A percentile compares a stretch with the other conserved stretches of the same genome.
Evolutionary conservation across 345 rosid genomes (phyloP).

Genomic region (Eucalyptus cloeziana): DNA sequence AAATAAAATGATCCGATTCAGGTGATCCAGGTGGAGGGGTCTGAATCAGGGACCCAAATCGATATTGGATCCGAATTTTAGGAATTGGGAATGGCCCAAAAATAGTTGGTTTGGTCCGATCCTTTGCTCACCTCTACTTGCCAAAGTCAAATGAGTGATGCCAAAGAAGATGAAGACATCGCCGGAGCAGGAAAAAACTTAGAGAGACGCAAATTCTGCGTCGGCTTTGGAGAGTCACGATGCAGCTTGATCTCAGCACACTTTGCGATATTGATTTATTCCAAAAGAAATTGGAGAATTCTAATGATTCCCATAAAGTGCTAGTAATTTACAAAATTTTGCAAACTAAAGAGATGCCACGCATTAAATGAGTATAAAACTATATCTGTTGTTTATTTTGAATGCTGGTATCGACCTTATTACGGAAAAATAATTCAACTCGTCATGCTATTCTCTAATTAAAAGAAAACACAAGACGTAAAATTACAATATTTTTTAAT

Average conservation of each 20-base stretch:
- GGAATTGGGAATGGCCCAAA: not conserved
- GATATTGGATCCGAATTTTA: not conserved
- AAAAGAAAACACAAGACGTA: no score
- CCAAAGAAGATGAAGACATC: not conserved
- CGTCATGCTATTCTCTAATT: not conserved
- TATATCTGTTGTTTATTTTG: not conserved
- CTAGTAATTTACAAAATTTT: not conserved
- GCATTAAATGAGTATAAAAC: not conserved
- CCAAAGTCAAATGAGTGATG: not conserved
- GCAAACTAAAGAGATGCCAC: not conserved
- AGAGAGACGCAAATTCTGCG: not conserved
- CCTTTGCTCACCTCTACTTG: not conserved
- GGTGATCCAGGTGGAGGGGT: not conserved
- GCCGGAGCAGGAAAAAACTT: not conserved
- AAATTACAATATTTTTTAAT: not conserved
- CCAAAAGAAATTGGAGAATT: not conserved
- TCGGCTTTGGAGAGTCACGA: fast-evolving
- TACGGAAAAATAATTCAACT: not conserved
- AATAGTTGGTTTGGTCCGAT: no score
- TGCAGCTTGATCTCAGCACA: not conserved
- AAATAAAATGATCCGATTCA: not conserved
- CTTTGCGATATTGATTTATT: not conserved
- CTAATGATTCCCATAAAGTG: not conserved
- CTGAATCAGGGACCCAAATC: not conserved
- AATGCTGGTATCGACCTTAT: not conserved